A percentile compares a stretch with the other conserved stretches of the same genome.
Conservation (phyloP, 1,284 basidiomycete genomes). For the Ganoderma sinense region DNA sequence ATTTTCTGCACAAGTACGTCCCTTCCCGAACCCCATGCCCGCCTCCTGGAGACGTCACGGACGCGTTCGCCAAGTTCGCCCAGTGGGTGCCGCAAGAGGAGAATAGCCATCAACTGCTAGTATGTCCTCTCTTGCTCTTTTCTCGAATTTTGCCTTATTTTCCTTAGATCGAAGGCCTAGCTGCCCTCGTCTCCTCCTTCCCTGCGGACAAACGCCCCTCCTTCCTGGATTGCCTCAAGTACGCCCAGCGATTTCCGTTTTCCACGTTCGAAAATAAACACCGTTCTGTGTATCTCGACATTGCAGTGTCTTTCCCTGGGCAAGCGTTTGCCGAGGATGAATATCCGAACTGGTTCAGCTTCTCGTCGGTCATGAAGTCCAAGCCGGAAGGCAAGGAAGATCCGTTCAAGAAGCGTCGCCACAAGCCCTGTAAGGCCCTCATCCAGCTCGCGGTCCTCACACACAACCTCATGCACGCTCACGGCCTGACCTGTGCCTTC, state of each 20-base stretch:
- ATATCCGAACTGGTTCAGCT: not conserved
- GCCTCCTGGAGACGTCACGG: not conserved
- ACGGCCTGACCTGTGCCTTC: constrained; percentile 22
- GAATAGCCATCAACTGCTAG: not conserved
- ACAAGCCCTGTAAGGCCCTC: not conserved
- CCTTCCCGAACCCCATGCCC: not conserved
- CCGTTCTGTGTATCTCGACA: constrained; percentile 14
- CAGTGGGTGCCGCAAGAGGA: not conserved
- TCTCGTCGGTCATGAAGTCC: constrained; percentile 18
- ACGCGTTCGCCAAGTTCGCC: not conserved
- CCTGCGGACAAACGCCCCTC: not conserved
- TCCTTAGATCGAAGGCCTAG: not conserved
- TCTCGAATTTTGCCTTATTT: not conserved
- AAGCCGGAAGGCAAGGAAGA: constrained; percentile 11
- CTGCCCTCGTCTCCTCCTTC: constrained; percentile 8
- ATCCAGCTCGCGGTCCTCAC: constrained; percentile 15
- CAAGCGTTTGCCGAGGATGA: not conserved
- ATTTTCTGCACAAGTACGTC: not conserved
- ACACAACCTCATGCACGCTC: constrained; percentile 23
- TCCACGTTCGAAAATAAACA: not conserved
- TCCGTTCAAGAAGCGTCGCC: constrained; percentile 7
- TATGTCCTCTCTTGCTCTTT: not conserved
- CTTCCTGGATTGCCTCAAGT: not conserved
- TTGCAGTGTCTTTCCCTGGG: constrained; percentile 19
- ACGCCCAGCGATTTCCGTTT: not conserved